phyloP scores from a whole-genome alignment of 1,139 yeast genomes.

The Meyerozyma sp. region DNA sequence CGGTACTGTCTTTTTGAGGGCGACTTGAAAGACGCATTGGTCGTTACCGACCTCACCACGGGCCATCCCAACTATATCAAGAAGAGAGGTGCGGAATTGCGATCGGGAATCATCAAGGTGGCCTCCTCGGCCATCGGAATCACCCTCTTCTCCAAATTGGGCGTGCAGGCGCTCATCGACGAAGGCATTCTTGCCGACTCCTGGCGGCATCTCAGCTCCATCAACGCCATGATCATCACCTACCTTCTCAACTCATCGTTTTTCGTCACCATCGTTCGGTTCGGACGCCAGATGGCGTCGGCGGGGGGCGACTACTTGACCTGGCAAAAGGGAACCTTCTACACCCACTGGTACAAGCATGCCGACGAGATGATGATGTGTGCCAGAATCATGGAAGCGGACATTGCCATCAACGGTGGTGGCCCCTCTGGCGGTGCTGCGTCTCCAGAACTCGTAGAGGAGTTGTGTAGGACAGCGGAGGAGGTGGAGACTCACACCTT shows the following conservation, averaged over 20 bases:
- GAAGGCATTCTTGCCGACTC: slow-evolving; percentile 25
- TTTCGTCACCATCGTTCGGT: slow-evolving; percentile 54
- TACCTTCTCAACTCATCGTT: slow-evolving; percentile 60
- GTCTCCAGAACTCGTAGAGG: slow-evolving; percentile 30
- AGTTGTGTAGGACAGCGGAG: slow-evolving; percentile 31
- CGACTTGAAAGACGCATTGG: slow-evolving; percentile 53
- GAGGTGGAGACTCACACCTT: slow-evolving; percentile 18
- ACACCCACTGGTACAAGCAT: slow-evolving; percentile 60
- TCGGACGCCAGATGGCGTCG: slow-evolving; percentile 42
- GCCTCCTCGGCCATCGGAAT: slow-evolving; percentile 29
- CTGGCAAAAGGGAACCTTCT: slow-evolving; percentile 65
- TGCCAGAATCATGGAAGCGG: slow-evolving; percentile 61
- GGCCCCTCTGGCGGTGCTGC: slow-evolving; percentile 32
- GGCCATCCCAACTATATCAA: slow-evolving; percentile 49
- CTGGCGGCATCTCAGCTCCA: slow-evolving; percentile 43
- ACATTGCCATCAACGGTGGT: slow-evolving; percentile 46
- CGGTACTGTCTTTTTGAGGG: slow-evolving; percentile 55
- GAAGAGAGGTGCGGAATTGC: slow-evolving; percentile 23
- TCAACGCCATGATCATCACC: slow-evolving; percentile 59
- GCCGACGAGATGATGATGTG: slow-evolving; percentile 68
- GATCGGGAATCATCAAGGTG: slow-evolving; percentile 24
- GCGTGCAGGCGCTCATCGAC: slow-evolving; percentile 31
- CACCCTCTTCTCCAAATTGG: slow-evolving; percentile 34
- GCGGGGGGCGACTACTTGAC: slow-evolving; percentile 54
- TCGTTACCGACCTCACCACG: slow-evolving; percentile 55